Evolutionary conservation across 192 early-diverging fungal species (phyloP).

Genomic region (Kappamyces sp.): DNA sequence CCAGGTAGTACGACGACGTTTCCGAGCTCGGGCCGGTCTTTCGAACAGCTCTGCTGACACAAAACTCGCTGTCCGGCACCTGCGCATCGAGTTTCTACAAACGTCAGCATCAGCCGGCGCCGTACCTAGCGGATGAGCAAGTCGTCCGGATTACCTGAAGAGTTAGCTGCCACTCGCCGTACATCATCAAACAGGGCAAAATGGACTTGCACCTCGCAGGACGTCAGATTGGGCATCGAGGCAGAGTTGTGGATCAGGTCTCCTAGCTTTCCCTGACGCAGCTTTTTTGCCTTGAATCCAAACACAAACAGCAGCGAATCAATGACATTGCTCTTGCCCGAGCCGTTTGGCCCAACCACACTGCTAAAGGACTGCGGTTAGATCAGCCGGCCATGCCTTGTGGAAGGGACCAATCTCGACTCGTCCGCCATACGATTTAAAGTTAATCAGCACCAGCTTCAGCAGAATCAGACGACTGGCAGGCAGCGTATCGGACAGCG

Average conservation of each 20-base stretch:
- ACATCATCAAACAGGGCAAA: constrained; percentile 85
- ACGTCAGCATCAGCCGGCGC: not conserved
- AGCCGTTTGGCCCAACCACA: constrained; percentile 95
- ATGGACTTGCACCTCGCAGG: constrained; percentile 87
- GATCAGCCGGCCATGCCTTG: constrained; percentile 52
- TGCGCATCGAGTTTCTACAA: constrained; percentile 19
- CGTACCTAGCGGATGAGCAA: not conserved
- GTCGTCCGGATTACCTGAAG: not conserved
- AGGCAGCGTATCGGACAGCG: too few relatives aligned
- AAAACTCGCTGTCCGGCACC: constrained; percentile 63
- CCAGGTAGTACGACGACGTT: constrained; percentile 45
- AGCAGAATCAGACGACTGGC: constrained; percentile 55
- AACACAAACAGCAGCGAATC: constrained; percentile 97
- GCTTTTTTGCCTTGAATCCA: constrained; percentile 95
- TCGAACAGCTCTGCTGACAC: constrained; percentile 66
- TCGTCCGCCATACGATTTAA: constrained; percentile 90
- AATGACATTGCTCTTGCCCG: constrained; percentile 98
- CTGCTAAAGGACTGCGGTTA: constrained; percentile 59
- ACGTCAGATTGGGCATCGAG: constrained; percentile 58
- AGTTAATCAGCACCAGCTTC: constrained; percentile 87
- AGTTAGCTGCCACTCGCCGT: constrained; percentile 34
- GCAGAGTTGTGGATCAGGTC: constrained; percentile 94
- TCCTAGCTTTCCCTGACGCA: constrained; percentile 91
- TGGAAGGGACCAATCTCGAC: constrained; percentile 97
- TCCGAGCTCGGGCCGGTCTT: constrained; percentile 30